phyloP scores from a whole-genome alignment of 306 rosid species.

The Lathyrus aphaca region DNA sequence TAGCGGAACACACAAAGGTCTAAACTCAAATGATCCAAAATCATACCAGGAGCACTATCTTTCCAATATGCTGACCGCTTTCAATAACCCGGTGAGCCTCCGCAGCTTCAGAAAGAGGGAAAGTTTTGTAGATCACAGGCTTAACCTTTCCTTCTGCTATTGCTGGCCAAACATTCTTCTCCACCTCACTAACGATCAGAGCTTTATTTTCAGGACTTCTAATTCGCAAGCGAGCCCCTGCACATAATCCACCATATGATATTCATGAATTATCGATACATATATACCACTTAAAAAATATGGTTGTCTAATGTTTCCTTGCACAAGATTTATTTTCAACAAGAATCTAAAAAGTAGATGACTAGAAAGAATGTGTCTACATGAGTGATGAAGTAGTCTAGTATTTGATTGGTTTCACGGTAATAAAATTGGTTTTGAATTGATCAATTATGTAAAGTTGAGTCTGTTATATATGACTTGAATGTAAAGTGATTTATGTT shows the following conservation, averaged over 20 bases:
- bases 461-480: no score
- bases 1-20: conserved; percentile 8
- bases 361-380: background rate
- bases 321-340: conserved; percentile 12
- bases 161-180: conserved; percentile 96
- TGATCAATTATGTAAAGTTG: no score
- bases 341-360: background rate
- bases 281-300: background rate
- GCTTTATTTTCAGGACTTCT: conserved; percentile 82
- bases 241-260: conserved; percentile 30
- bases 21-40: conserved; percentile 27
- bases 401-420: background rate
- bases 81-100: conserved; percentile 84
- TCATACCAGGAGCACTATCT: conserved; percentile 72
- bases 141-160: conserved; percentile 79
- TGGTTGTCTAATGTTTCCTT: conserved; percentile 9
- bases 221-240: conserved; percentile 83
- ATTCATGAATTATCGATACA: background rate
- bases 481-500: no score
- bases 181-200: conserved; percentile 70
- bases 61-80: conserved; percentile 77
- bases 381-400: background rate
- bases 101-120: conserved; percentile 70
- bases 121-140: conserved; percentile 66
- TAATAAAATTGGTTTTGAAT: no score